These are phyloP conservation scores for Solanum paucissectum DNA, from an alignment of 257 asterid genomes.

Conservation along the genomic window DNA sequence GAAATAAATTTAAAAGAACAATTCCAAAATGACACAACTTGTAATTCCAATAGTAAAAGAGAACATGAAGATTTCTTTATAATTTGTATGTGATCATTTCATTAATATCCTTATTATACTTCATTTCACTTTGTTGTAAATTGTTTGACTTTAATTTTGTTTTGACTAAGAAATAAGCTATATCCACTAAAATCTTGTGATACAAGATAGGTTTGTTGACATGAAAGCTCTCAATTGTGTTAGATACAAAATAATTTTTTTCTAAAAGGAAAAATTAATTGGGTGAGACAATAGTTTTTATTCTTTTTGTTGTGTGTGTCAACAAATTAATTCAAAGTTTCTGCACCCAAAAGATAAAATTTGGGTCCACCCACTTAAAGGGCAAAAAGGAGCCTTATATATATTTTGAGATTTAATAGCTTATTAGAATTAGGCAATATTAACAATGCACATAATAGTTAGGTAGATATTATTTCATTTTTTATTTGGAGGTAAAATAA, in stretches of 20 bases:
- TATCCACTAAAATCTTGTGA: not conserved
- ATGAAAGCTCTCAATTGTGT: not conserved
- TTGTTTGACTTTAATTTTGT: not conserved
- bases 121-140: not conserved
- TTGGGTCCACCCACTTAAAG: not conserved
- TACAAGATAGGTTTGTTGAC: not conserved
- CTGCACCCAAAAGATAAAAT: not conserved
- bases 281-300: not conserved
- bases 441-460: not conserved
- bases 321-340: not conserved
- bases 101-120: not conserved
- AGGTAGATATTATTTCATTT: too few relatives aligned
- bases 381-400: not conserved
- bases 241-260: too few relatives aligned
- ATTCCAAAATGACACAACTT: not conserved
- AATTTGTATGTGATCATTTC: not conserved
- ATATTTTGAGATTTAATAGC: not conserved
- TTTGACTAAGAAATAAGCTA: not conserved
- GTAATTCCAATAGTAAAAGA: not conserved
- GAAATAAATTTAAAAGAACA: not conserved
- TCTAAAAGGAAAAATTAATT: not conserved
- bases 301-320: not conserved
- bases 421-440: not conserved
- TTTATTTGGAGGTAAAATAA: not conserved
- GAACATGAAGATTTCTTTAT: not conserved